Base-by-base conservation (phyloP, 495 filamentous ascomycete species). In the Aspergillus olivimuriae region DNA sequence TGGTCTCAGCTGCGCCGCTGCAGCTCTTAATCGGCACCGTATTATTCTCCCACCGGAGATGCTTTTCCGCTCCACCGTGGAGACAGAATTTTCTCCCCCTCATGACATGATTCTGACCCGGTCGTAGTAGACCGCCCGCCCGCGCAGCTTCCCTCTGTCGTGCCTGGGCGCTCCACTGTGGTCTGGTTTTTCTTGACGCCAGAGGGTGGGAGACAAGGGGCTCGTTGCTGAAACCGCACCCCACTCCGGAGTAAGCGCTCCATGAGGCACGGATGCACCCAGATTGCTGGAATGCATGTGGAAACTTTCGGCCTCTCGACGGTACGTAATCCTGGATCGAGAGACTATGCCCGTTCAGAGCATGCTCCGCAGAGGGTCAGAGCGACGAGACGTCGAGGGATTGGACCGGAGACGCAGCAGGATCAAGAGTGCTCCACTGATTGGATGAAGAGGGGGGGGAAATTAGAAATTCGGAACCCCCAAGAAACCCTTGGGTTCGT, bases 21-120 rank as follows among this genome's bases (percentile, higher is more conserved):
- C 35, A 23, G n/a, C 20, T 39, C 35, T 39, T 39, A 1, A 34
- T 23, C n/a, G n/a, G n/a, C n/a, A n/a, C n/a, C n/a, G n/a, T n/a
- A n/a, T n/a, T n/a, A n/a, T n/a, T n/a, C n/a, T n/a, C n/a, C n/a
- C n/a, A n/a, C n/a, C n/a, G n/a, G 24, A 28, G 24, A 6, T 28
- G 11, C 11, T 28, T 28, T 5, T 11, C 6, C 11, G 11, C 24
- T 28, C 24, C 24, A 28, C 24, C 5, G 24, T 11, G 6, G 11
- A 28, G 11, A 6, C 24, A 11, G 24, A 28, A 28, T 28, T 28
- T 28, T 28, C 24, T 28, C 6, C 11, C 24, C 24, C 6, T 28
- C n/a, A n/a, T n/a, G n/a, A n/a, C n/a, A n/a, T n/a, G n/a, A n/a
- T n/a, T n/a, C n/a, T n/a, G n/a, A n/a, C n/a, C n/a, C n/a, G n/a